phyloP scores from a whole-genome alignment of 1,284 basidiomycete species.

The Sporisorium reilianum region DNA sequence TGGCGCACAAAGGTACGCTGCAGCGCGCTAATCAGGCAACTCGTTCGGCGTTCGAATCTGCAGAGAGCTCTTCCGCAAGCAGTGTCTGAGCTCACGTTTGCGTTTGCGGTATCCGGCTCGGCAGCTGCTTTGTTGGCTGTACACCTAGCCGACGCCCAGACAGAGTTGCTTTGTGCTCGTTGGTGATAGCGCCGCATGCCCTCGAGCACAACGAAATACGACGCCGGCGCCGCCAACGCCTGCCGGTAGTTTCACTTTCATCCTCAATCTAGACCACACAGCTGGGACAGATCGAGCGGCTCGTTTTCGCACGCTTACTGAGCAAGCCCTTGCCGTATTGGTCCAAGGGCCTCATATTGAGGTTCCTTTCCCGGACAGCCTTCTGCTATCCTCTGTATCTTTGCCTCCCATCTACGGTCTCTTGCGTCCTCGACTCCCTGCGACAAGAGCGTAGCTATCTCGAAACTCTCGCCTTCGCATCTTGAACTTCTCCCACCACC shows the following conservation, averaged over 20 bases:
- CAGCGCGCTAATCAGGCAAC: too few relatives aligned
- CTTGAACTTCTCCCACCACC: background rate
- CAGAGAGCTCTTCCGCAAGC: background rate
- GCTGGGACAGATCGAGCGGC: too few relatives aligned
- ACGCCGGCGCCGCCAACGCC: background rate
- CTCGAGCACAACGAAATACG: background rate
- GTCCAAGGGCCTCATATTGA: background rate
- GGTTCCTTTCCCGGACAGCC: background rate
- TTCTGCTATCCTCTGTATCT: too few relatives aligned
- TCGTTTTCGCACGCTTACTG: background rate
- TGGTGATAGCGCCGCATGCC: constrained; percentile 9
- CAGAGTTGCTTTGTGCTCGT: background rate
- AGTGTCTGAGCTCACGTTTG: background rate
- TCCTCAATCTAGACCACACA: background rate
- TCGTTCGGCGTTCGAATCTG: too few relatives aligned
- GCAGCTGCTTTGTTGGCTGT: background rate
- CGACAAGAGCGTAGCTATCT: background rate
- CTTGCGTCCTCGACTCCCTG: too few relatives aligned
- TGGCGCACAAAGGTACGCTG: too few relatives aligned
- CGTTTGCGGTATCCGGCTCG: background rate
- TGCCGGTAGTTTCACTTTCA: background rate
- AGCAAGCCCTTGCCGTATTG: background rate
- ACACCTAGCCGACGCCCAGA: background rate
- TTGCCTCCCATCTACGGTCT: too few relatives aligned
- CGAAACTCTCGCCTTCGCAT: background rate